Conservation (phyloP, 1,284 basidiomycete species). For the Microbotryum scabiosae region DNA sequence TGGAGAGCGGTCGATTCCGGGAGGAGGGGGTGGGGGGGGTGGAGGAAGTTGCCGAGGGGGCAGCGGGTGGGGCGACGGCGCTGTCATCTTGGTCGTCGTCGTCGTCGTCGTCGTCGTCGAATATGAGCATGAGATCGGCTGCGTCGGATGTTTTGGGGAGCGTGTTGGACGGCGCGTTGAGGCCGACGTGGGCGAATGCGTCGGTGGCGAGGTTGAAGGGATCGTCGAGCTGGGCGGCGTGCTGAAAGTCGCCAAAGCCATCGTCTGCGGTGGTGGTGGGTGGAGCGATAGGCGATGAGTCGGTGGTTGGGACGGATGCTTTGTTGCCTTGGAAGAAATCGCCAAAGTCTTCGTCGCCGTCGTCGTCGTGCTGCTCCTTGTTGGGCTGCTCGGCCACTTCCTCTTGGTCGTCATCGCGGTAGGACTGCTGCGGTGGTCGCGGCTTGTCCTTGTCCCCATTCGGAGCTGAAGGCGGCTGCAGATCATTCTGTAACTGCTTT, state of each 20-base stretch:
- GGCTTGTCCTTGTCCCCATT: no score
- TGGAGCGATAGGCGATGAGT: background rate
- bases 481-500: background rate
- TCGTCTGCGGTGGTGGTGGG: constrained; percentile 32
- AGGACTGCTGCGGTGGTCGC: no score
- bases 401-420: constrained; percentile 45
- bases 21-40: constrained; percentile 3
- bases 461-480: background rate
- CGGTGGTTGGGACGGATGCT: constrained; percentile 24
- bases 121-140: constrained; percentile 20
- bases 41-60: constrained; percentile 5
- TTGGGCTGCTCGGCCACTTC: constrained; percentile 63
- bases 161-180: background rate
- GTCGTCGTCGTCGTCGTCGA: constrained; percentile 24
- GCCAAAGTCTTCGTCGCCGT: constrained; percentile 67
- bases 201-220: constrained; percentile 16
- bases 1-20: background rate
- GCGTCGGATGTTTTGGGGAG: background rate
- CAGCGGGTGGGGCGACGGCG: background rate
- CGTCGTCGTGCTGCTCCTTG: background rate
- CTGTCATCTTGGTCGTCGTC: constrained; percentile 9
- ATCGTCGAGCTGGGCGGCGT: constrained; percentile 33
- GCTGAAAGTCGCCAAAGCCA: constrained; percentile 55
- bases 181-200: background rate
- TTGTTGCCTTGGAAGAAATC: constrained; percentile 52